Conservation (phyloP, 2,329 filamentous ascomycete genomes). For the Aspergillus pseudoviridinutans region DNA sequence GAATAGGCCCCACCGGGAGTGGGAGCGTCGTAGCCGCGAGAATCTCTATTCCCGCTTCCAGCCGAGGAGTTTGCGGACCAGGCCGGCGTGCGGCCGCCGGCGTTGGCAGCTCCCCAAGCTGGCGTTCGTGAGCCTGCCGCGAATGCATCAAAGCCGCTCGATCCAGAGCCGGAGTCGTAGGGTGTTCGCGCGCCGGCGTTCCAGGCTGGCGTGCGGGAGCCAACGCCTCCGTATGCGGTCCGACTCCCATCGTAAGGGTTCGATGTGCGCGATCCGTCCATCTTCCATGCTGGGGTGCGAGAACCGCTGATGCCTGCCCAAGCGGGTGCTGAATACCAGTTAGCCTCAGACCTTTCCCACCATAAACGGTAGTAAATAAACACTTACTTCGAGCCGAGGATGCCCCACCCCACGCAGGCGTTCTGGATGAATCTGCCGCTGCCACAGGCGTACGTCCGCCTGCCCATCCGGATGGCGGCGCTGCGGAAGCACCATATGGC, state of each 20-base stretch:
- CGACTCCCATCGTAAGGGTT: constrained; percentile 66
- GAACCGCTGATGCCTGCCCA: constrained; percentile 43
- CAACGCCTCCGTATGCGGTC: constrained; percentile 67
- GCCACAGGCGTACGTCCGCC: constrained; percentile 67
- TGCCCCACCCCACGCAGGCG: constrained; percentile 68
- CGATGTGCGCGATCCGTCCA: constrained; percentile 52
- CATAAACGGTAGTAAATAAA: constrained; percentile 1
- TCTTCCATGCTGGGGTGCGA: constrained; percentile 53
- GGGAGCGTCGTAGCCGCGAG: constrained; percentile 64
- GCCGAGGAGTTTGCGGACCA: constrained; percentile 35
- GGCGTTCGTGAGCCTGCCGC: constrained; percentile 72
- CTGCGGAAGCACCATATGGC: constrained; percentile 45
- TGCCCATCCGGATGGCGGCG: constrained; percentile 55
- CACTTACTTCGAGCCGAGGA: constrained; percentile 60
- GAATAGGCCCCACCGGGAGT: constrained; percentile 65
- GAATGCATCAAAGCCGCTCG: constrained; percentile 66
- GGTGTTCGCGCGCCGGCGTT: constrained; percentile 72
- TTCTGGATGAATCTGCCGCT: constrained; percentile 58
- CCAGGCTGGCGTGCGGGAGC: constrained; percentile 67
- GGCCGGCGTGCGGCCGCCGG: constrained; percentile 44
- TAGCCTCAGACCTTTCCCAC: constrained; percentile 9
- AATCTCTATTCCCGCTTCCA: constrained; percentile 25
- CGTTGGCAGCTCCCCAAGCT: constrained; percentile 57
- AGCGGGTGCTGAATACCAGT: constrained; percentile 35
- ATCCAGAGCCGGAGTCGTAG: constrained; percentile 61